Conservation (phyloP, 805 yeast genomes). For the Monosporozyma yasuniensis region DNA sequence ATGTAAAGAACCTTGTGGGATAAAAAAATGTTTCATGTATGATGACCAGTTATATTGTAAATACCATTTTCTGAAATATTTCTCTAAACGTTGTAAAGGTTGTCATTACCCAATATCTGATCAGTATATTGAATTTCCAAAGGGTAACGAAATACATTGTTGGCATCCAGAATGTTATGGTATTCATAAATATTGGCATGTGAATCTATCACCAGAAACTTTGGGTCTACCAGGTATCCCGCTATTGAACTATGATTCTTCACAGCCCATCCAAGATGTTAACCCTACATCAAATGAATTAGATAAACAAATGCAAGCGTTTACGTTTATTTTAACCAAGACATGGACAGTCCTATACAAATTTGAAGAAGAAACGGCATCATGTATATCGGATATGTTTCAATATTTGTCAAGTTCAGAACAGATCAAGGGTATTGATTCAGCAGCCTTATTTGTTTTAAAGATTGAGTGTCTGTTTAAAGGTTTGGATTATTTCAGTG, state of each 20-base stretch:
- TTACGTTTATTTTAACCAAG: slow-evolving; percentile 49
- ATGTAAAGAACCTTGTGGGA: slow-evolving; percentile 78
- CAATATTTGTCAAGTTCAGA: slow-evolving; percentile 71
- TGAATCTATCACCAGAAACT: slow-evolving; percentile 55
- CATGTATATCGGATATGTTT: slow-evolving; percentile 85
- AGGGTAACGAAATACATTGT: slow-evolving; percentile 87
- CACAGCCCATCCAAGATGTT: slow-evolving; percentile 21
- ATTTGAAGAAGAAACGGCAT: slow-evolving; percentile 85
- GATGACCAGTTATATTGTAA: slow-evolving; percentile 79
- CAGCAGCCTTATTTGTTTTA: slow-evolving; percentile 63
- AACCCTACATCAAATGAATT: slow-evolving; percentile 41
- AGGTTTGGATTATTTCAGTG: slow-evolving; percentile 52
- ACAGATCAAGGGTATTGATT: slow-evolving; percentile 53
- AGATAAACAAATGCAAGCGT: slow-evolving; percentile 49
- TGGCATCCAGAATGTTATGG: slow-evolving; percentile 99
- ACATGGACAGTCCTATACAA: slow-evolving; percentile 85
- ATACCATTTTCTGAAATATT: slow-evolving; percentile 77
- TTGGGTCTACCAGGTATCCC: slow-evolving; percentile 38
- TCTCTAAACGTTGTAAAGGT: slow-evolving; percentile 88
- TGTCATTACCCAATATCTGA: slow-evolving; percentile 85
- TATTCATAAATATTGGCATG: slow-evolving; percentile 96
- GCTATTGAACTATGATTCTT: slow-evolving; percentile 16
- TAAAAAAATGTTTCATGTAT: slow-evolving; percentile 87
- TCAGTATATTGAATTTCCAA: slow-evolving; percentile 84
- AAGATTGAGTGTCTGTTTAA: slow-evolving; percentile 69